Base-by-base conservation (phyloP, 2,329 filamentous ascomycete genomes). In the Ascochyta koolunga region DNA sequence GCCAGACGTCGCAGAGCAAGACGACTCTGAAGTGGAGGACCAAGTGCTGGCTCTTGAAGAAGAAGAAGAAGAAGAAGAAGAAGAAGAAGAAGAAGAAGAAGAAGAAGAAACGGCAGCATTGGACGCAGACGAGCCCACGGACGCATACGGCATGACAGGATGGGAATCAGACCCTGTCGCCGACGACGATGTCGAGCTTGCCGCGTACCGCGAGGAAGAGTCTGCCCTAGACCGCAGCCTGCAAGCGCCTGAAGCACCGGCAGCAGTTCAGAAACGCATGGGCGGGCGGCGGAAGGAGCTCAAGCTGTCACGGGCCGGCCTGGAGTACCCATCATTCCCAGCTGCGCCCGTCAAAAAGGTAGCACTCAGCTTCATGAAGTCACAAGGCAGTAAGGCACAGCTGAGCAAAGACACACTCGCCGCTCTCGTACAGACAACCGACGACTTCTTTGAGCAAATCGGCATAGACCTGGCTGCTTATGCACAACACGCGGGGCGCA, bases 361-460 rank as follows among this genome's bases (percentile, higher is more conserved):
- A 2, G 88, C 88, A 7, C 87, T 87, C 29, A 88, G 84, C 1
- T 90, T 91, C 66, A 83, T 89, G 18, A 86, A 86, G 63, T 85
- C 84, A 4, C 84, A 86, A 38, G 86, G 87, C 18, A 82, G 82
- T 62, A 90, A 88, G 63, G 79, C 84, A 5, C 90, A 88, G 61
- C 83, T 96, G 40, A 86, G 82, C 52, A 86, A 89, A 39, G 90
- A 95, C 45, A 87, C 89, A 1, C 77, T 96, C 32, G 82, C 84
- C 25, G 88, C 88, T 4, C 85, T 96, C 48, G 86, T 88, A 66
- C 88, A 91, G 70, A 90, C 91, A 0, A 90, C 90, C 2, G 90
- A 96, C 58, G 95, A 91, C 89, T 96, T 92, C 74, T 96, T 96
- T 71, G 91, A 96, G 76, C 92, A 96, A 73, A 79, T 90, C 2